Base-by-base conservation (phyloP, 2,329 filamentous ascomycete genomes). In the Alternaria sp. region DNA sequence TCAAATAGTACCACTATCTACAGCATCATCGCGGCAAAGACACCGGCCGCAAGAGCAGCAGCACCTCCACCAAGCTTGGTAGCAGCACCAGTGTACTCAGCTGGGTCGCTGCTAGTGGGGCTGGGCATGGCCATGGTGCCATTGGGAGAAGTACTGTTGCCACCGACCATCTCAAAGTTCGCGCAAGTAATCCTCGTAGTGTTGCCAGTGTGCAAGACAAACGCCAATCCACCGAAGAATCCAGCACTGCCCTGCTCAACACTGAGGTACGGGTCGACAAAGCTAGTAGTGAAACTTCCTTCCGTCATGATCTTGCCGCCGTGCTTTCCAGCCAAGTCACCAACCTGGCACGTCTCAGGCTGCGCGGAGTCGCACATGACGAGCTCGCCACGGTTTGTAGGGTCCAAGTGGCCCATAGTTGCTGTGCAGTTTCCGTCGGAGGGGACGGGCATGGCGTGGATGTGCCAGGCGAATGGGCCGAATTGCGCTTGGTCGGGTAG, bases 111-210 rank as follows among this genome's bases (percentile, higher is more conserved):
- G 30, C 60, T 61, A 4, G 64, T 71, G n/a, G 64, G 18, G 21
- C 57, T 58, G 28, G 61, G 61, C 50, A 50, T 12, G n/a, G 10
- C 25, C 55, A 18, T 28, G 9, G 60, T 59, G 11, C 41, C 49
- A 47, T 62, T 61, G 15, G 37, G 55, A 18, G 21, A 37, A 8
- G 66, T 70, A 4, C 55, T 61, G 37, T 68, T 71, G 0, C 60
- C 64, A 33, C 45, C 46, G 3, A 69, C 55, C 26, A 61, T 60
- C 55, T 73, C 75, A 68, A 88, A 87, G 71, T 87, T 87, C 54
- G 84, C 86, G 77, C 86, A 88, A 26, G 84, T 84, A 66, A 88
- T 76, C 60, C 84, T 81, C 12, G 82, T 84, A 30, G 80, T 82
- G 71, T 87, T 85, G 15, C 79, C 74, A 43, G 74, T 80, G 69